Percentiles rank a stretch among this genome's conserved stretches.
Conservation (phyloP, 148 eudicot species). For the Cornus suecica region DNA sequence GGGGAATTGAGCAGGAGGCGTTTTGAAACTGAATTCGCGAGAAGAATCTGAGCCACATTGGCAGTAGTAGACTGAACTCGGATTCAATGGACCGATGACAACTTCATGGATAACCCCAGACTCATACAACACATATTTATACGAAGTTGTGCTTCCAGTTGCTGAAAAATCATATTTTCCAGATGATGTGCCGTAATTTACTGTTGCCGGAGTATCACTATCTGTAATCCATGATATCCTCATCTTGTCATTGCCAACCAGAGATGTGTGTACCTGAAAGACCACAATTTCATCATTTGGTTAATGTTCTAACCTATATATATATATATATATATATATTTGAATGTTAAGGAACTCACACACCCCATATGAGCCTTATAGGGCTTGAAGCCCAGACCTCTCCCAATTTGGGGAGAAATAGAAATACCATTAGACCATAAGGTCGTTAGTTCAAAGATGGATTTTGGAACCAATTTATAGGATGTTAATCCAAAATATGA, state of each 20-base stretch:
- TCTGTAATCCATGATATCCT: slow-evolving; percentile 72
- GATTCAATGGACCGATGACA: slow-evolving; percentile 51
- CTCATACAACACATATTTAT: slow-evolving; percentile 35
- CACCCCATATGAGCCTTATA: too few relatives aligned
- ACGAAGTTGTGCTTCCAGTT: slow-evolving; percentile 37
- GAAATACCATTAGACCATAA: too few relatives aligned
- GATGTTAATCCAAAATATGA: too few relatives aligned
- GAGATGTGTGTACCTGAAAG: slow-evolving; percentile 58
- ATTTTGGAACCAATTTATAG: too few relatives aligned
- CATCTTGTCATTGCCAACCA: slow-evolving; percentile 59
- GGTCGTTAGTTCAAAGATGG: too few relatives aligned
- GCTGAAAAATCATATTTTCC: slow-evolving; percentile 32
- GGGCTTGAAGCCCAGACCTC: too few relatives aligned
- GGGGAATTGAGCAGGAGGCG: slow-evolving; percentile 58
- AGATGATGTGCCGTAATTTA: slow-evolving; percentile 53
- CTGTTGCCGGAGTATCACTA: slow-evolving; percentile 34
- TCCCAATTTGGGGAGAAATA: too few relatives aligned
- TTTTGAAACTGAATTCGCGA: slow-evolving; percentile 51
- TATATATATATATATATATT: too few relatives aligned
- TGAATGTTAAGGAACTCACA: too few relatives aligned
- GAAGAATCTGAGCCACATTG: slow-evolving; percentile 41
- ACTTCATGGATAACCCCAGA: slow-evolving; percentile 61
- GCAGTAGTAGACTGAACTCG: slow-evolving; percentile 53
- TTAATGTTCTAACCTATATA: background rate
- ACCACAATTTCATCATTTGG: background rate